Conservation (phyloP, 164 flowering plant genomes). For the Annona squamosa region DNA sequence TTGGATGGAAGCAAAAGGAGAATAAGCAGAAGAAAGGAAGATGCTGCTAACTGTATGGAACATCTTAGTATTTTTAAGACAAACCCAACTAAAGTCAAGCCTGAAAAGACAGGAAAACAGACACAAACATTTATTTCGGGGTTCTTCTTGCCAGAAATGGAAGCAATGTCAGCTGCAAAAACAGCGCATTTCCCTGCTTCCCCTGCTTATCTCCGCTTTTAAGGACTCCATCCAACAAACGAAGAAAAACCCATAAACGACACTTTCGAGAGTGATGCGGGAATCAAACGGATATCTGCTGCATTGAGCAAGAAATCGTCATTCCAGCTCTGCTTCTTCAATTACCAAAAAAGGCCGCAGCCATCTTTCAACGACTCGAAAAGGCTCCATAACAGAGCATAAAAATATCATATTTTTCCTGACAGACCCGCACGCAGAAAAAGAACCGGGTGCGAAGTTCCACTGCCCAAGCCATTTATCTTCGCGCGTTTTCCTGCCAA, state of each 20-base stretch:
- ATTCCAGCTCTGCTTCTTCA: not conserved
- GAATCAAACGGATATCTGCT: not conserved
- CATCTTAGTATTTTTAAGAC: not conserved
- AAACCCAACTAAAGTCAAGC: not conserved
- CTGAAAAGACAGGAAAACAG: not conserved
- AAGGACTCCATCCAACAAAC: not conserved
- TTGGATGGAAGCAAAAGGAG: not conserved
- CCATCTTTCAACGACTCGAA: not conserved
- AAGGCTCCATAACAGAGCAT: not conserved
- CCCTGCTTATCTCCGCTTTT: not conserved
- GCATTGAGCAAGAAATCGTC: not conserved
- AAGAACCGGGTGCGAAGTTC: not conserved
- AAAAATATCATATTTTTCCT: no score
- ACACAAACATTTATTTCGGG: not conserved
- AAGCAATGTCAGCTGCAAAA: not conserved
- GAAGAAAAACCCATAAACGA: not conserved
- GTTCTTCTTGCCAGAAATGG: not conserved
- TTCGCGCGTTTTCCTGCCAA: not conserved
- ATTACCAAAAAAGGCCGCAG: not conserved
- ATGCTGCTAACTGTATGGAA: not conserved
- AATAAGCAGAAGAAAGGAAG: not conserved
- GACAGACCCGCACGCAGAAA: not conserved
- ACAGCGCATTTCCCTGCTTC: not conserved
- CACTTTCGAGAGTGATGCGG: not conserved
- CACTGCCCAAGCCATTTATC: not conserved